Evolutionary conservation across 768 basidiomycete genomes (phyloP).

Genomic region (Lepiota brunneoincarnata): DNA sequence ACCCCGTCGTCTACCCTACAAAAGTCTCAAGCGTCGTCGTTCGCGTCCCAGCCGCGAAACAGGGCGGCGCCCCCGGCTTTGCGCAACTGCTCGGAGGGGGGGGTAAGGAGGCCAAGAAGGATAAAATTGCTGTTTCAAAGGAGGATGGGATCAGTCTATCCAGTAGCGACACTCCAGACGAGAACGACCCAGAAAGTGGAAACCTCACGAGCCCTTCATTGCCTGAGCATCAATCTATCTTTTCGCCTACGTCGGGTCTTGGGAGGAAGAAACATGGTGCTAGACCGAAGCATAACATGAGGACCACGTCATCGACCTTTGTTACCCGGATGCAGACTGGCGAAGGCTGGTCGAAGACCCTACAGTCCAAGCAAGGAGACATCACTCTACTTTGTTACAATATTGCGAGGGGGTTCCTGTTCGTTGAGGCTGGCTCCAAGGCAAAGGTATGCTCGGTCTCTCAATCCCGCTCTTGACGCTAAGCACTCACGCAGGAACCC

Average conservation of each 20-base stretch:
- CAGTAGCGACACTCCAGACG: constrained; percentile 79
- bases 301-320: constrained; percentile 90
- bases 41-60: constrained; percentile 57
- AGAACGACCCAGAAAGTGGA: constrained; percentile 42
- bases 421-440: constrained; percentile 85
- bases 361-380: constrained; percentile 83
- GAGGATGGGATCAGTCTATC: constrained; percentile 75
- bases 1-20: constrained; percentile 50
- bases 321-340: constrained; percentile 81
- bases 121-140: constrained; percentile 37
- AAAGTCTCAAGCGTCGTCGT: constrained; percentile 60
- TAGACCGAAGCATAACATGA: constrained; percentile 87
- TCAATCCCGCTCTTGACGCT: neutral
- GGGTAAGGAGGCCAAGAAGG: neutral
- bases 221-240: constrained; percentile 53
- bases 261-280: constrained; percentile 64
- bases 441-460: constrained; percentile 55
- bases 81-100: constrained; percentile 62
- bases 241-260: constrained; percentile 39
- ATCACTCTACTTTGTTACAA: constrained; percentile 87
- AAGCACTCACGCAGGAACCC: constrained; percentile 60
- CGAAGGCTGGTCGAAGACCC: constrained; percentile 69
- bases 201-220: constrained; percentile 32
- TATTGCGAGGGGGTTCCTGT: constrained; percentile 76
- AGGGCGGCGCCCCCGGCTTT: constrained; percentile 58